A percentile compares a stretch with the other conserved stretches of the same genome.
phyloP scores from a whole-genome alignment of 768 basidiomycete genomes.

The Podaxis rugospora region DNA sequence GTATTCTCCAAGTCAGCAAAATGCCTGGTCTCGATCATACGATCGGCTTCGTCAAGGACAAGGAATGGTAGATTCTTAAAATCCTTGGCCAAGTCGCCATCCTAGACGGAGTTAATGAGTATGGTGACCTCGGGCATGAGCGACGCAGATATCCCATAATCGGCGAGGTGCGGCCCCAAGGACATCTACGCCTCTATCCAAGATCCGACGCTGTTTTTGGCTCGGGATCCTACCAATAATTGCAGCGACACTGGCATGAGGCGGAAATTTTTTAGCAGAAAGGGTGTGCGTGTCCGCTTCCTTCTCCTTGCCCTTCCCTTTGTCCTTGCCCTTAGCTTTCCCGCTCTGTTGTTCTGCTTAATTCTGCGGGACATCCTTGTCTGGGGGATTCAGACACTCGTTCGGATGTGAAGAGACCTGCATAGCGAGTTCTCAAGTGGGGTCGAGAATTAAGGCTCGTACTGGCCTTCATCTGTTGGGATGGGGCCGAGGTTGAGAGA shows the following conservation, averaged over 20 bases:
- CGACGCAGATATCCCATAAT: constrained; percentile 76
- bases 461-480: constrained; percentile 47
- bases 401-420: constrained; percentile 89
- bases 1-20: constrained; percentile 95
- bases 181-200: constrained; percentile 86
- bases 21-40: constrained; percentile 97
- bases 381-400: constrained; percentile 42
- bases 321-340: constrained; percentile 14
- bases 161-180: constrained; percentile 95
- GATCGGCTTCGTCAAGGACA: constrained; percentile 95
- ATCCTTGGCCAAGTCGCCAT: constrained; percentile 66
- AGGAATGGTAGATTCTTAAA: constrained; percentile 72
- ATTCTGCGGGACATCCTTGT: constrained; percentile 14
- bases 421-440: constrained; percentile 94
- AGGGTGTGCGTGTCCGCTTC: constrained; percentile 15
- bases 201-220: constrained; percentile 87
- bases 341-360: constrained; percentile 14
- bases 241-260: constrained; percentile 79
- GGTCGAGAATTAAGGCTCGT: constrained; percentile 81
- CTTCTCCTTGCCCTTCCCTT: constrained; percentile 23
- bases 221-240: constrained; percentile 94
- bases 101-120: constrained; percentile 36
- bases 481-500: constrained; percentile 39
- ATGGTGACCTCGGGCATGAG: background rate
- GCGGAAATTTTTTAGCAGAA: constrained; percentile 39